Conservation (phyloP, 371 early-diverging fungal species). For the Mortierella sp. region DNA sequence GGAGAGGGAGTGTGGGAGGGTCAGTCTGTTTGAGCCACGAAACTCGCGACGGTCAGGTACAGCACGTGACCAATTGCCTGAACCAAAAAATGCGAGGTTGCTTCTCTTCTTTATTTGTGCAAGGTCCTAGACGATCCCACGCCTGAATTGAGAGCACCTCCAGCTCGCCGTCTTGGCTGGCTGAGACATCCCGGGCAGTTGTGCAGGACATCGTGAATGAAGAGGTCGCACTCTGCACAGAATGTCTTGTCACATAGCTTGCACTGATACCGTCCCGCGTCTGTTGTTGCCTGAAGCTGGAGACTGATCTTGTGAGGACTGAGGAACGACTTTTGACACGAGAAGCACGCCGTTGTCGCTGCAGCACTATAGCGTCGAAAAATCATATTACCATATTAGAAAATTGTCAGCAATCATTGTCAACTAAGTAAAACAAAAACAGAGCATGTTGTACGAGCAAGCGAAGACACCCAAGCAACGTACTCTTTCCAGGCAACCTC, state of each 20-base stretch:
- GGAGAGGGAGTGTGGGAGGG: not conserved
- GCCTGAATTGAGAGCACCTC: not conserved
- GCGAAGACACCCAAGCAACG: not conserved
- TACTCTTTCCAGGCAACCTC: conserved; percentile 67
- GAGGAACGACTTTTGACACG: conserved; percentile 53
- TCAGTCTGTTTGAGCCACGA: not conserved
- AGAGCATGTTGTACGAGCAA: not conserved
- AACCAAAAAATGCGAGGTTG: not conserved
- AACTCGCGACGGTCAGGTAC: not conserved
- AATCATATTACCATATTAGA: not conserved
- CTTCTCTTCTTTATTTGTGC: not conserved
- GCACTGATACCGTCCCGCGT: conserved; percentile 77
- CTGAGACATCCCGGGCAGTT: conserved; percentile 90
- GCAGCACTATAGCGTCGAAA: conserved; percentile 33
- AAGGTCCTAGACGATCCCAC: conserved; percentile 1
- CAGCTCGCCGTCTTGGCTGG: conserved; percentile 39
- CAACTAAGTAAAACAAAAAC: not conserved
- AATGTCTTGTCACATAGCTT: conserved; percentile 84
- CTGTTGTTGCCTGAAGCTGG: conserved; percentile 36
- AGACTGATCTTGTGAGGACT: conserved; percentile 27
- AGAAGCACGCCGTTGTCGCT: conserved; percentile 46
- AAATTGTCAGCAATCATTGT: not conserved
- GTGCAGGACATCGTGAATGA: conserved; percentile 93
- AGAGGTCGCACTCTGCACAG: conserved; percentile 95
- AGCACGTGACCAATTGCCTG: not conserved